These are phyloP conservation scores for Parastagonospora nodorum DNA, from an alignment of 2,329 filamentous ascomycete genomes.

Conservation along the genomic window DNA sequence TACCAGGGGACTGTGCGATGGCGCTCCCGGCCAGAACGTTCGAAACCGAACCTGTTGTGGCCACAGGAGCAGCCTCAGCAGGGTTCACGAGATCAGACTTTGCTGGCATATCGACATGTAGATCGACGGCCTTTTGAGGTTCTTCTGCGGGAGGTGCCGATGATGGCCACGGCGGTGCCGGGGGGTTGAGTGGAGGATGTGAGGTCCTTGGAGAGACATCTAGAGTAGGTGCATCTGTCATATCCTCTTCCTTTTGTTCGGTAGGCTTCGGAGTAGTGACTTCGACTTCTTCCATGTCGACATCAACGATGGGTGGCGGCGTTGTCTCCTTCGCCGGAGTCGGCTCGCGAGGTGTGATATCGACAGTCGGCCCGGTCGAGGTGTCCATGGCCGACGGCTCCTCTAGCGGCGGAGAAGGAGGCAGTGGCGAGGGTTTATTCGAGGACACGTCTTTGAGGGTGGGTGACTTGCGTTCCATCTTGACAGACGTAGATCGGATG, in stretches of 20 bases:
- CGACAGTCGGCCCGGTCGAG: slow-evolving; percentile 22
- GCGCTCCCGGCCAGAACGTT: slow-evolving; percentile 21
- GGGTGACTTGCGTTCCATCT: slow-evolving; percentile 40
- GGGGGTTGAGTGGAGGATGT: slow-evolving; percentile 39
- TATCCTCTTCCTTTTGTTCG: slow-evolving; percentile 34
- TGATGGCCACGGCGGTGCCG: slow-evolving; percentile 38
- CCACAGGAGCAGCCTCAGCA: slow-evolving; percentile 16
- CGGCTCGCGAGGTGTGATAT: slow-evolving; percentile 23
- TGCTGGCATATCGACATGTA: slow-evolving; percentile 38
- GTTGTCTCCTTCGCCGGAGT: slow-evolving; percentile 31
- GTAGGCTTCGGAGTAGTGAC: slow-evolving; percentile 13
- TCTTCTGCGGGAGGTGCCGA: slow-evolving; percentile 16
- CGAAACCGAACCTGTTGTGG: slow-evolving; percentile 32
- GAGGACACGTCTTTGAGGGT: slow-evolving; percentile 39
- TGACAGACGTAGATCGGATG: slow-evolving; percentile 42
- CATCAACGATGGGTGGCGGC: slow-evolving; percentile 17
- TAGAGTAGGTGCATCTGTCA: slow-evolving; percentile 32
- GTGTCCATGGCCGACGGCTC: slow-evolving; percentile 35
- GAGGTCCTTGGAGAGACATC: slow-evolving; percentile 27
- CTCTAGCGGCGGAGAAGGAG: slow-evolving; percentile 30
- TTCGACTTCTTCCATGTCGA: slow-evolving; percentile 26
- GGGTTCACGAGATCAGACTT: slow-evolving; percentile 29
- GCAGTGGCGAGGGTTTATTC: slow-evolving; percentile 37
- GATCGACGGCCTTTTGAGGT: slow-evolving; percentile 22
- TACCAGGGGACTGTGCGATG: slow-evolving; percentile 38